Conservation (phyloP, 2,329 filamentous ascomycete species). For the Fusarium compactum region DNA sequence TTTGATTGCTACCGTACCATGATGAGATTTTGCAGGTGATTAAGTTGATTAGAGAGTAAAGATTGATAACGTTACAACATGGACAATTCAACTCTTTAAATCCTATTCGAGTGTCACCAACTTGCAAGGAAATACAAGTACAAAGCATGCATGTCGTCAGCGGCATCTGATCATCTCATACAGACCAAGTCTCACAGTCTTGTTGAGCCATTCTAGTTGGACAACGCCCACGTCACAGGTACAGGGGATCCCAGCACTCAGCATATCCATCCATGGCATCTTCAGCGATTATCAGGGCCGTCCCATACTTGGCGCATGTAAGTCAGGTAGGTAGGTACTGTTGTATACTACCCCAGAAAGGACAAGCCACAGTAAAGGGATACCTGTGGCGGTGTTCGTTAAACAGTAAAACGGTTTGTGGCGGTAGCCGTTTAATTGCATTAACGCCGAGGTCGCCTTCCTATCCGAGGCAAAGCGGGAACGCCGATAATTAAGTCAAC, state of each 20-base stretch:
- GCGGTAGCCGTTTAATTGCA: slow-evolving; percentile 33
- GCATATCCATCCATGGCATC: neutral
- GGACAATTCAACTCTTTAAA: slow-evolving; percentile 17
- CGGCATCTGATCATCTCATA: slow-evolving; percentile 33
- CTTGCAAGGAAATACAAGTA: slow-evolving; percentile 26
- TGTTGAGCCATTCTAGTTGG: slow-evolving; percentile 34
- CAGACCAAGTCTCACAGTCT: slow-evolving; percentile 31
- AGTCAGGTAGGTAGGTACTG: neutral
- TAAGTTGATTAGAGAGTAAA: neutral
- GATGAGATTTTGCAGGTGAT: slow-evolving; percentile 5
- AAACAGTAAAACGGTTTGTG: neutral
- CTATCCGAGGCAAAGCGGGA: slow-evolving; percentile 44
- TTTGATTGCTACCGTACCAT: slow-evolving; percentile 29
- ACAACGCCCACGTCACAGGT: slow-evolving; percentile 34
- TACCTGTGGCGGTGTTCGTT: neutral
- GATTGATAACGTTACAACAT: neutral
- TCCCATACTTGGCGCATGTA: slow-evolving; percentile 6
- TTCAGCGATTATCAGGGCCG: slow-evolving; percentile 10
- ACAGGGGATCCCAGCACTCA: slow-evolving; percentile 24
- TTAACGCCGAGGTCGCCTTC: slow-evolving; percentile 33
- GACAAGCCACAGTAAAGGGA: slow-evolving; percentile 2
- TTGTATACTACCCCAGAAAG: neutral
- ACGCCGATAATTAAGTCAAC: slow-evolving; percentile 27
- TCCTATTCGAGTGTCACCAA: slow-evolving; percentile 1
- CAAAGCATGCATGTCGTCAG: slow-evolving; percentile 38